phyloP scores from a whole-genome alignment of 148 eudicot species.

The Bassia scoparia region DNA sequence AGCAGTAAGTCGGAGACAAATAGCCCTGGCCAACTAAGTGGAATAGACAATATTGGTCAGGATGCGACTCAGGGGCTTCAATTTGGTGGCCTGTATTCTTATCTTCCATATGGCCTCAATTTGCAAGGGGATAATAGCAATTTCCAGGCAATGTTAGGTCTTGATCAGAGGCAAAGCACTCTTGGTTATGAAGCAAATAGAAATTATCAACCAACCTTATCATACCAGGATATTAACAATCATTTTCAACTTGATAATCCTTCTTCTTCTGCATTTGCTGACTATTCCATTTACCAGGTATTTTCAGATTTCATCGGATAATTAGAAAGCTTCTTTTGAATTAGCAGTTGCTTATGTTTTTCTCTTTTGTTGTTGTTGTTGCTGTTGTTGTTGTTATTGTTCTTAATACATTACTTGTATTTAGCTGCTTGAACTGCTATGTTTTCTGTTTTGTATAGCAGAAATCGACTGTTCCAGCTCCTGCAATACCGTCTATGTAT shows the following conservation, averaged over 20 bases:
- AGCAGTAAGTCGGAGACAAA: conserved; percentile 24
- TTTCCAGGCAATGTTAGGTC: conserved; percentile 22
- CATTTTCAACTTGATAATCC: conserved; percentile 25
- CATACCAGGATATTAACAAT: conserved; percentile 19
- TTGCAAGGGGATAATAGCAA: conserved; percentile 20
- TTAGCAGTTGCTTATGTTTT: not conserved
- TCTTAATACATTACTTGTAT: not conserved
- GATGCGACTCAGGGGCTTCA: conserved; percentile 31
- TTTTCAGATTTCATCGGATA: not conserved
- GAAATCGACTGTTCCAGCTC: conserved; percentile 22
- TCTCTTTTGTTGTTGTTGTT: not conserved
- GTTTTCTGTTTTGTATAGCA: not conserved
- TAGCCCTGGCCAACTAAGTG: conserved; percentile 31
- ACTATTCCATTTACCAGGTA: conserved; percentile 31
- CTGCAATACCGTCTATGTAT: conserved; percentile 19
- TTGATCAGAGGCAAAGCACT: conserved; percentile 21
- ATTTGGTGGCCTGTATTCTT: conserved; percentile 26
- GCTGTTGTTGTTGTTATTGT: not conserved
- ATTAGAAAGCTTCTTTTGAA: not conserved
- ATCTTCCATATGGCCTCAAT: conserved; percentile 19
- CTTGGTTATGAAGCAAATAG: conserved; percentile 23
- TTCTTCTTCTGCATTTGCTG: conserved; percentile 24
- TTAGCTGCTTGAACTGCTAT: not conserved
- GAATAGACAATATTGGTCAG: conserved; percentile 28
- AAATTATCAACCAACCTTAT: conserved; percentile 25